Percentiles rank a stretch among this genome's conserved stretches.
These are phyloP conservation scores for Laguncularia racemosa DNA, from an alignment of 345 rosid genomes.

Conservation along the genomic window DNA sequence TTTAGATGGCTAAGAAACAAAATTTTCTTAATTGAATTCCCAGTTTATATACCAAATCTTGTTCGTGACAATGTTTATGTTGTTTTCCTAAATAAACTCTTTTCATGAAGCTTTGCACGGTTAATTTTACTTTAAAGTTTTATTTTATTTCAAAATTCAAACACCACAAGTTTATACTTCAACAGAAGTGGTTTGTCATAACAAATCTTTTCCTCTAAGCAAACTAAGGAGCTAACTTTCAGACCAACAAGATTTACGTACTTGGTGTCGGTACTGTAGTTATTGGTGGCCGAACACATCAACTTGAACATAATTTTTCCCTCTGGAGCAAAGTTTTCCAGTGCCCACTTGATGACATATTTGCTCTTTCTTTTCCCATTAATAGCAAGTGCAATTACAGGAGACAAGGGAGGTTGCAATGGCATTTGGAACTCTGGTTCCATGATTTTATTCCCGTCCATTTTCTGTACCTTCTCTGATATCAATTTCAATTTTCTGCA, in stretches of 20 bases:
- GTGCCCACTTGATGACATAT: conserved; percentile 2
- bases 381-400: conserved; percentile 43
- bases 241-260: background rate
- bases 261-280: too few species aligned
- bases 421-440: conserved; percentile 17
- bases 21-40: too few species aligned
- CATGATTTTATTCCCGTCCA: conserved; percentile 27
- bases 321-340: conserved; percentile 1
- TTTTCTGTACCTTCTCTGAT: conserved; percentile 5
- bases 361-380: conserved; percentile 55
- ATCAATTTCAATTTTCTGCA: too few species aligned
- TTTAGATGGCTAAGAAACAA: too few species aligned
- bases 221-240: too few species aligned
- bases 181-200: background rate
- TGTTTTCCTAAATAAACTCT: too few species aligned
- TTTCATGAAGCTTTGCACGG: too few species aligned
- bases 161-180: background rate
- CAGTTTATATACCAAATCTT: too few species aligned
- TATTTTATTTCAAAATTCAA: conserved; percentile 18
- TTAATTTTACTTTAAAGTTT: too few species aligned
- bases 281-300: too few species aligned
- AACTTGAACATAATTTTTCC: background rate
- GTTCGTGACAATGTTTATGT: too few species aligned
- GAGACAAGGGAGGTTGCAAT: conserved; percentile 35
- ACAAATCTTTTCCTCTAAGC: background rate